phyloP scores from a whole-genome alignment of 495 filamentous ascomycete species.

The Xylaria sp. region DNA sequence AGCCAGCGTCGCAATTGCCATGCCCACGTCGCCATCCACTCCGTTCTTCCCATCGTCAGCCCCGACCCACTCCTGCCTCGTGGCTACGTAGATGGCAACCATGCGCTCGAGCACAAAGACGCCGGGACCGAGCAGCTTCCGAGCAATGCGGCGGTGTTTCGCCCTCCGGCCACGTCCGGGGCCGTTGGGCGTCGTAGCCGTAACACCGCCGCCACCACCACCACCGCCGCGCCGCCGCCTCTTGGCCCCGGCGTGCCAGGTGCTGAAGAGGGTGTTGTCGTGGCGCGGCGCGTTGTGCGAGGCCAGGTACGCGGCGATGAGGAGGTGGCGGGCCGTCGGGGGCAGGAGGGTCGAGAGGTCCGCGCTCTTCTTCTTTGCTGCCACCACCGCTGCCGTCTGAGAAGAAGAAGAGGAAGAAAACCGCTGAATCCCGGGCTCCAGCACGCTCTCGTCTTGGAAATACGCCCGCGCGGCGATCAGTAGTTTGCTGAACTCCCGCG shows the following conservation, averaged over 20 bases:
- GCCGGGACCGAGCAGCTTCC: constrained; percentile 74
- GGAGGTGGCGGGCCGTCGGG: constrained; percentile 80
- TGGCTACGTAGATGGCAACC: constrained; percentile 83
- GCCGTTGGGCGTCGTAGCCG: constrained; percentile 37
- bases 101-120: constrained; percentile 88
- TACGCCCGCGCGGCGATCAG: constrained; percentile 74
- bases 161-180: constrained; percentile 56
- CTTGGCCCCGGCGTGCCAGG: constrained; percentile 65
- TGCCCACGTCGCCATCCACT: constrained; percentile 68
- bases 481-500: constrained; percentile 83
- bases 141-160: constrained; percentile 72
- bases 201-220: too few species aligned
- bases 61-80: constrained; percentile 70
- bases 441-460: constrained; percentile 76
- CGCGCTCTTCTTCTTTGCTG: constrained; percentile 24
- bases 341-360: constrained; percentile 65
- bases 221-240: constrained; percentile 45
- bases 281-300: constrained; percentile 83
- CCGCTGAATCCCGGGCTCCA: constrained; percentile 73
- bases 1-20: constrained; percentile 80
- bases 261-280: constrained; percentile 86
- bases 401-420: too few species aligned
- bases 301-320: constrained; percentile 89
- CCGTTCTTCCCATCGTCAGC: constrained; percentile 23
- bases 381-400: constrained; percentile 17